These are phyloP conservation scores for Collybia sp. DNA, from an alignment of 768 basidiomycete species.

Conservation along the genomic window DNA sequence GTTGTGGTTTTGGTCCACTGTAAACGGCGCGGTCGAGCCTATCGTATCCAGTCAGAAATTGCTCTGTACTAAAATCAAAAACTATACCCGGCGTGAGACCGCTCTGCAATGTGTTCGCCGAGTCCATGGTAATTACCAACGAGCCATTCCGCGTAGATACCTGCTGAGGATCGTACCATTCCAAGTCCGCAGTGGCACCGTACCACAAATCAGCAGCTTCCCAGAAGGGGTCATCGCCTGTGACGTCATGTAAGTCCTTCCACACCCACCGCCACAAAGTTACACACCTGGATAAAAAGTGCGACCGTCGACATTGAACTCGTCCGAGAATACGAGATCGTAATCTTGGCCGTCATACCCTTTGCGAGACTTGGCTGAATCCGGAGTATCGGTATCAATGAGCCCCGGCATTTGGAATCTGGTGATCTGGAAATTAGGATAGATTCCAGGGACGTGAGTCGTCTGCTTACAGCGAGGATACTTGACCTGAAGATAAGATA, in stretches of 20 bases:
- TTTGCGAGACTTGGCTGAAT: slow-evolving; percentile 46
- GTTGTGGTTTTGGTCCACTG: slow-evolving; percentile 44
- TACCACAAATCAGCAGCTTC: slow-evolving; percentile 75
- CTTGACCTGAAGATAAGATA: slow-evolving; percentile 42
- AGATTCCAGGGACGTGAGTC: too few species aligned
- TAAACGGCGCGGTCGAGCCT: slow-evolving; percentile 44
- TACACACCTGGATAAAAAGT: slow-evolving; percentile 44
- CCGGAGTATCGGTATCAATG: slow-evolving; percentile 72
- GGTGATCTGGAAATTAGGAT: not conserved
- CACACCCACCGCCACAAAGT: not conserved
- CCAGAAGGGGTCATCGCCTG: slow-evolving; percentile 66
- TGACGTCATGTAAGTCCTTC: not conserved
- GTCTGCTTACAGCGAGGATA: slow-evolving; percentile 41
- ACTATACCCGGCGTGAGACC: slow-evolving; percentile 26
- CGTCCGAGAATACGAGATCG: slow-evolving; percentile 64
- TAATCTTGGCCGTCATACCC: slow-evolving; percentile 74
- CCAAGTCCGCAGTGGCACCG: slow-evolving; percentile 60
- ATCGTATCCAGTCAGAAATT: not conserved
- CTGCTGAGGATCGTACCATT: slow-evolving; percentile 73
- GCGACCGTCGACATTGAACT: slow-evolving; percentile 59
- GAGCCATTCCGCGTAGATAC: slow-evolving; percentile 62
- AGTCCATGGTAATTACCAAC: slow-evolving; percentile 69
- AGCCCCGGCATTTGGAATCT: slow-evolving; percentile 49
- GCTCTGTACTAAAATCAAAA: not conserved
- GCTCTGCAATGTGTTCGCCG: slow-evolving; percentile 19